Evolutionary conservation across 106 monocot genomes (phyloP).

Genomic region (Dendrobium huoshanense): DNA sequence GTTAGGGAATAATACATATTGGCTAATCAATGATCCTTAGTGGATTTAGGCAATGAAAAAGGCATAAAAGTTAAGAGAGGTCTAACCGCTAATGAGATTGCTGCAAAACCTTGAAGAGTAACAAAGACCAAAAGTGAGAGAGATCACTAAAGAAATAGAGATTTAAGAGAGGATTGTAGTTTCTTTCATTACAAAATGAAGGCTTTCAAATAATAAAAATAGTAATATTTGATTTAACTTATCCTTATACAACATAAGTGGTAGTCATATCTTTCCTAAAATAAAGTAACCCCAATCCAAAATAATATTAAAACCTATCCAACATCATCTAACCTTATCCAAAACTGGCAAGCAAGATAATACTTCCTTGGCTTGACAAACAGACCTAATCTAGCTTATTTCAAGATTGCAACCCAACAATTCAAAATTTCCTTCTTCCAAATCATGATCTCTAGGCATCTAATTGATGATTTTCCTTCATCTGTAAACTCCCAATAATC

Average conservation of each 20-base stretch:
- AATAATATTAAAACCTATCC: background rate
- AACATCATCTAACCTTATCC: background rate
- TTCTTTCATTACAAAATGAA: background rate
- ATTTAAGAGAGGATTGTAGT: background rate
- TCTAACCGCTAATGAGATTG: background rate
- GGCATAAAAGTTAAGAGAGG: background rate
- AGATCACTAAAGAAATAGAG: background rate
- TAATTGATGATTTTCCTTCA: background rate
- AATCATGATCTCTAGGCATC: background rate
- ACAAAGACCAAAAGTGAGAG: background rate
- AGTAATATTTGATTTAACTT: background rate
- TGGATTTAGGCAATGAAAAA: background rate
- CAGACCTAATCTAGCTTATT: background rate
- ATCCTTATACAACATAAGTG: no score
- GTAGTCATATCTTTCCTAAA: no score
- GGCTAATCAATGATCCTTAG: background rate
- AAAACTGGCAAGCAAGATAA: background rate
- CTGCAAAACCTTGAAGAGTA: background rate
- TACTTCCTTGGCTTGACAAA: background rate
- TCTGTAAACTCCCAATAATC: background rate
- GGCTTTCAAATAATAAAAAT: no score
- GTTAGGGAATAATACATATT: no score
- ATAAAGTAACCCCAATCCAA: background rate
- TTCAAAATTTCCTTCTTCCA: background rate
- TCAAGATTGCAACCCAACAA: background rate